Base-by-base conservation (phyloP, 805 yeast species). In the Lipomyces sp. region DNA sequence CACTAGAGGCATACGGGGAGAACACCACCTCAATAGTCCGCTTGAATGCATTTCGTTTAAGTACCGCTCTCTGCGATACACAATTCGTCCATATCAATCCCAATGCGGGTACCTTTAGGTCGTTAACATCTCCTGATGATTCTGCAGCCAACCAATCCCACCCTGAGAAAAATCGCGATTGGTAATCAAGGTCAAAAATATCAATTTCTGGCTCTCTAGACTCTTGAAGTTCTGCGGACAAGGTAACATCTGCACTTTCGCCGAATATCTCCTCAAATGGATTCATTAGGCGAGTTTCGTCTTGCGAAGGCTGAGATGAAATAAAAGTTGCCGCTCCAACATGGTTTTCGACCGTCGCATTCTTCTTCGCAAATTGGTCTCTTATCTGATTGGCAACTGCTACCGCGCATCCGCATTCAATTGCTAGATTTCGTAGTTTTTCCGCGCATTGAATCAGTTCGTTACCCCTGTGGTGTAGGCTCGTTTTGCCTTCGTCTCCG, bases 331-430 rank as follows among this genome's bases (percentile, higher is more conserved):
- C 55, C 3, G 60, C 55, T 45, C 63, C 60, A 11, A 13, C 42
- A 5, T 32, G 30, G 7, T 56, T 58, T 8, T 34, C 64, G n/a
- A 18, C 53, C 18, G 39, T 15, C 45, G 61, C 13, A n/a, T 48
- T 45, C 10, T 33, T 45, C 18, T 35, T 48, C 8, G 32, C 59
- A 42, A 69, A 69, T 34, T 61, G 83, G 72, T 89, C 94, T 53
- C 92, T 84, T 1, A 92, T 91, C 76, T 93, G 97, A 72, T 93
- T 92, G 0, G 92, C 84, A 1, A 89, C 83, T 0, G 91, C 86
- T 0, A 93, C 77, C 0, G 96, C 89, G 3, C 90, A 73, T 30
- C 82, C 76, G 73, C 80, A 76, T 15, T 80, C 74, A 29, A 73
- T 71, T 0, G 92, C 87, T 32, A 89, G 66, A 10, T 76, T 72